phyloP scores from a whole-genome alignment of 441 rosid species.

The Melastoma candidum region DNA sequence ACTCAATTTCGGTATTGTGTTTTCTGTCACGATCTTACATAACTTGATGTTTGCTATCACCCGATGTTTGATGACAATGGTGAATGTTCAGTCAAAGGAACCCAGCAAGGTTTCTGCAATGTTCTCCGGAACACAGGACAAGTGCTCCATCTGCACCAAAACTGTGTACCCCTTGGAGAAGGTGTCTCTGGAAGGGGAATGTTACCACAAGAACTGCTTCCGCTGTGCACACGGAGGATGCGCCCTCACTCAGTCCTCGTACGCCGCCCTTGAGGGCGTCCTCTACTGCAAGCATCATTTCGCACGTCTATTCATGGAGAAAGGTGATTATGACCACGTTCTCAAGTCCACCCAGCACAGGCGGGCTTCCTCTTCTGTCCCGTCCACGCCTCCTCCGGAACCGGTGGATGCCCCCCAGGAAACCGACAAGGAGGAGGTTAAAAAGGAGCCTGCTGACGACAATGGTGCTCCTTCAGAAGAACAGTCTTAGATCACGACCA shows the following conservation, averaged over 20 bases:
- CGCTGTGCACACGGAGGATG: conserved; percentile 95
- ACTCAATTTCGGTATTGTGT: too few species aligned
- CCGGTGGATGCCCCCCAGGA: too few species aligned
- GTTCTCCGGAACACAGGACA: conserved; percentile 95
- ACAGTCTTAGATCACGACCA: too few species aligned
- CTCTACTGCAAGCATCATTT: conserved; percentile 96
- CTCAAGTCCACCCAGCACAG: conserved; percentile 61
- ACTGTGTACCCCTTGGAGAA: conserved; percentile 92
- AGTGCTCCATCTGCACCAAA: conserved; percentile 78
- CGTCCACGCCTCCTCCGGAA: conserved; percentile 33
- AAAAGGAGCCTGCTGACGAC: too few species aligned
- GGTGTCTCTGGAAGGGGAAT: conserved; percentile 92
- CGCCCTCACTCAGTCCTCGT: conserved; percentile 82
- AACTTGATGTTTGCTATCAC: too few species aligned
- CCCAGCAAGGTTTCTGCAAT: conserved; percentile 78
- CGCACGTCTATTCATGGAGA: conserved; percentile 88
- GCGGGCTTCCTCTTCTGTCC: conserved; percentile 31
- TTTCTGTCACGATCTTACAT: too few species aligned
- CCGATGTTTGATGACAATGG: too few species aligned
- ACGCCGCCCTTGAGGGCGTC: conserved; percentile 78
- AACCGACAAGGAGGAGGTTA: too few species aligned
- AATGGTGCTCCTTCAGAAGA: too few species aligned
- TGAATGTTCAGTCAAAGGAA: conserved; percentile 43
- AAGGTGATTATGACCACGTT: conserved; percentile 81
- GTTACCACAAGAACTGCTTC: conserved; percentile 92